Evolutionary conservation across 179 eudicot species (phyloP), one percentile per base, ranked within the genome.

Genomic region (Amaranthus tricolor): DNA sequence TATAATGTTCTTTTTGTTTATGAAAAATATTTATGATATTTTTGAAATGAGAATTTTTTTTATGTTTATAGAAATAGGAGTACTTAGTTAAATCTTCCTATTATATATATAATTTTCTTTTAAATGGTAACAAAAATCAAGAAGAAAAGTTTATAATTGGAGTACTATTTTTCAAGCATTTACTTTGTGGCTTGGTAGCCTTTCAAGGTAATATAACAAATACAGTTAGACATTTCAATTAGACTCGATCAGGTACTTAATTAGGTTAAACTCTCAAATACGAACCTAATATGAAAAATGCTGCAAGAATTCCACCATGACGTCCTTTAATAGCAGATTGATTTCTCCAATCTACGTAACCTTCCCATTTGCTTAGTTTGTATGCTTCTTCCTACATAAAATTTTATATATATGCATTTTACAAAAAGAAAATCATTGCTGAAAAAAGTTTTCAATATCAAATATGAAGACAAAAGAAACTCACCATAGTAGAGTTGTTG

Each of bases 281-380:
- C 76, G 66, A 62, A 89, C 96, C 93, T 17, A 91, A 61, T 56
- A 91, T 90, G 24, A 91, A 91, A 20, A 85, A 85, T 50, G 97
- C 96, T 9, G 97, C 95, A 8, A 73, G 70, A 61, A 88, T 77
- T 52, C 97, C 96, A 0, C 97, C 97, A 40, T 92, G 96, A 64
- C 87, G 82, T 67, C 84, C 78, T 76, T 80, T 86, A 1, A 79
- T 53, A 9, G 96, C 91, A 1, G 91, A 83, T 65, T 80, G 85
- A 70, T 84, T 79, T 62, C 80, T 79, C 91, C 96, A 92, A 78
- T 92, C 88, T 4, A 83, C 87, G 71, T 90, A 90, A 45, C 87
- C 96, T 43, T 89, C 79, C 96, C 96, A 92, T 70, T 76, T 66
- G 79, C 61, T 73, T 56, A 31, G 49, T 74, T 52, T 15, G 20